Conservation (phyloP, 139 green algal species). For the Penium margaritaceum region DNA sequence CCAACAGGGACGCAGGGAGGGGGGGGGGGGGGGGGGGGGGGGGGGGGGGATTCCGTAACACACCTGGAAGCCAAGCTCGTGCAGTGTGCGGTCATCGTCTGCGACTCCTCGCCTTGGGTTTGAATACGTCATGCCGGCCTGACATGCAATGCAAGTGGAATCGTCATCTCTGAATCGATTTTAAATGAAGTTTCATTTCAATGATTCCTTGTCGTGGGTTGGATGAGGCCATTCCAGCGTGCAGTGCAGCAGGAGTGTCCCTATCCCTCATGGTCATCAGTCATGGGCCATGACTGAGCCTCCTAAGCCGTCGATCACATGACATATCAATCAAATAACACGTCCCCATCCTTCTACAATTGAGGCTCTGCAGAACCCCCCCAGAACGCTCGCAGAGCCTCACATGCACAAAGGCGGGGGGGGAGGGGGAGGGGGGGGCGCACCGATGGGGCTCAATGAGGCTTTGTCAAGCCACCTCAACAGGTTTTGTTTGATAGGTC, state of each 20-base stretch:
- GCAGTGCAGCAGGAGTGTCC: not conserved
- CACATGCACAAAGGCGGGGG: no score
- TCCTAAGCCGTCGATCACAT: not conserved
- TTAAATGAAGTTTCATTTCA: not conserved
- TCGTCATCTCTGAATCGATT: not conserved
- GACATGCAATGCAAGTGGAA: not conserved
- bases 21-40: no score
- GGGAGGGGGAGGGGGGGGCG: no score
- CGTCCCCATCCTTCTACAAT: no score
- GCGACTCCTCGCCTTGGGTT: constrained; percentile 30
- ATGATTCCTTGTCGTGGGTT: no score
- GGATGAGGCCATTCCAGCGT: not conserved
- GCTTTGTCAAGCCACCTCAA: no score
- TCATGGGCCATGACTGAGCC: not conserved
- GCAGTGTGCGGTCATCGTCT: constrained; percentile 74
- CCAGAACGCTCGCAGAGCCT: no score
- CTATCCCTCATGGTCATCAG: not conserved
- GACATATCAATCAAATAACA: not conserved
- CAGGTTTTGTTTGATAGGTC: no score
- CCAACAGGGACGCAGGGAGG: not conserved
- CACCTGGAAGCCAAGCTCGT: constrained; percentile 73
- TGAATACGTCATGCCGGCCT: constrained; percentile 32
- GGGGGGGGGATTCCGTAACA: no score
- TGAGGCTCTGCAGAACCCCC: no score
- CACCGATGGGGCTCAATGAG: no score